A percentile compares a stretch with the other conserved stretches of the same genome.
phyloP scores from a whole-genome alignment of 495 filamentous ascomycete genomes.

The Tuber melanosporum region DNA sequence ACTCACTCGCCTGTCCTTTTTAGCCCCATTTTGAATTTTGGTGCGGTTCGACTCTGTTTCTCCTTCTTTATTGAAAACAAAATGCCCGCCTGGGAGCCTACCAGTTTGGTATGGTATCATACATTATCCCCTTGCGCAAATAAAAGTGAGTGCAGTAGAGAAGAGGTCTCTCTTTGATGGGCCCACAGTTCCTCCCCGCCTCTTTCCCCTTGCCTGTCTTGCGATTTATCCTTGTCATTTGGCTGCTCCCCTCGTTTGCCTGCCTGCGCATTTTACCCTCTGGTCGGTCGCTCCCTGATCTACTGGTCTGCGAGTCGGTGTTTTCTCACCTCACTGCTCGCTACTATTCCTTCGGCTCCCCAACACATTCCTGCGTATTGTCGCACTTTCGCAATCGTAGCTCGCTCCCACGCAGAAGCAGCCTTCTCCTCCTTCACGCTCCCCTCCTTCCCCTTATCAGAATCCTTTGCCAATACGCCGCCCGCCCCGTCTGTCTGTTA shows the following conservation, averaged over 20 bases:
- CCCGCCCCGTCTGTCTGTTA: constrained; percentile 6
- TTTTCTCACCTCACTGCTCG: neutral
- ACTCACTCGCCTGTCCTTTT: neutral
- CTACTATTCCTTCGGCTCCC: neutral
- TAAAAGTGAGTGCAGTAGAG: neutral
- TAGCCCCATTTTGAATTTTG: neutral
- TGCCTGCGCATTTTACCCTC: neutral
- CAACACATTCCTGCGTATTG: neutral
- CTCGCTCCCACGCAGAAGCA: neutral
- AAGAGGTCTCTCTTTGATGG: neutral
- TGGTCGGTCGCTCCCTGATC: neutral
- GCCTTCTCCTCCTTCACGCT: neutral
- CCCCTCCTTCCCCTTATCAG: neutral
- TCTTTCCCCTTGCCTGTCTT: neutral
- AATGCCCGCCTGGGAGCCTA: neutral
- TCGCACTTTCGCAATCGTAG: neutral
- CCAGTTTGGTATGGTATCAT: neutral
- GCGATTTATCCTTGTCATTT: neutral
- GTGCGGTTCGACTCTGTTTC: neutral
- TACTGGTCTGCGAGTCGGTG: neutral
- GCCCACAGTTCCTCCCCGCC: neutral
- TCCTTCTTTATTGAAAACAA: neutral
- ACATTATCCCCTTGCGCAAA: no score
- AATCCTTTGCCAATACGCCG: neutral
- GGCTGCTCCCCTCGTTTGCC: neutral